A percentile compares a stretch with the other conserved stretches of the same genome.
Evolutionary conservation across 805 yeast species (phyloP).

Genomic region (Spencermartinsiella europaea): DNA sequence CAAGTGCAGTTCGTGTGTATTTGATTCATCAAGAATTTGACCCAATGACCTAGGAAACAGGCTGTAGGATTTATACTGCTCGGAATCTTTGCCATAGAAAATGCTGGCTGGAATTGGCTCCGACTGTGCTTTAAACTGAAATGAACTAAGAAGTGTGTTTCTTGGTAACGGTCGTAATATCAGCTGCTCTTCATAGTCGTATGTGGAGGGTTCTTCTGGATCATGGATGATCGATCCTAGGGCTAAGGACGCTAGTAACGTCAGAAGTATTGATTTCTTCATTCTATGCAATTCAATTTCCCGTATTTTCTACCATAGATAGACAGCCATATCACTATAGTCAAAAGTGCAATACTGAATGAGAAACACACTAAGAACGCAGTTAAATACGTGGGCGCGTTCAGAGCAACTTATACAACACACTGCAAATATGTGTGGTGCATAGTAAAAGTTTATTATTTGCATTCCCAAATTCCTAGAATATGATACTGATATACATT

Average conservation of each 20-base stretch:
- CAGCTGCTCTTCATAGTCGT: constrained; percentile 54
- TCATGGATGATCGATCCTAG: not conserved
- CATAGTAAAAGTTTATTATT: too few species aligned
- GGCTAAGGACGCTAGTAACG: too few species aligned
- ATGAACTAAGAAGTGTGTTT: constrained; percentile 63
- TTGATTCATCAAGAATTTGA: constrained; percentile 62
- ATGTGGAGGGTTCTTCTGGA: not conserved
- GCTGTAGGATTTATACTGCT: constrained; percentile 24
- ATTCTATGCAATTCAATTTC: too few species aligned
- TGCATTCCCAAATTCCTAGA: not conserved
- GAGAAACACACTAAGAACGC: too few species aligned
- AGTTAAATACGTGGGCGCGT: too few species aligned
- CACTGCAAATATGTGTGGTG: too few species aligned
- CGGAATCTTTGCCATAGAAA: constrained; percentile 1
- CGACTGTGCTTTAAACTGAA: constrained; percentile 62
- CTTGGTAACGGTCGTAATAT: constrained; percentile 66
- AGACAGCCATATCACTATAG: too few species aligned
- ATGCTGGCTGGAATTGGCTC: constrained; percentile 31
- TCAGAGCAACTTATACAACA: too few species aligned
- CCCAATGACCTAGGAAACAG: constrained; percentile 76
- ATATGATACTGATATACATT: not conserved
- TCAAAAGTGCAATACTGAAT: too few species aligned
- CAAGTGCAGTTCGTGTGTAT: constrained; percentile 70
- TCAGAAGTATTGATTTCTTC: too few species aligned
- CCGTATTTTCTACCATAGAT: too few species aligned